Evolutionary conservation across 345 rosid genomes (phyloP).

Genomic region (Zanthoxylum bungeanum): DNA sequence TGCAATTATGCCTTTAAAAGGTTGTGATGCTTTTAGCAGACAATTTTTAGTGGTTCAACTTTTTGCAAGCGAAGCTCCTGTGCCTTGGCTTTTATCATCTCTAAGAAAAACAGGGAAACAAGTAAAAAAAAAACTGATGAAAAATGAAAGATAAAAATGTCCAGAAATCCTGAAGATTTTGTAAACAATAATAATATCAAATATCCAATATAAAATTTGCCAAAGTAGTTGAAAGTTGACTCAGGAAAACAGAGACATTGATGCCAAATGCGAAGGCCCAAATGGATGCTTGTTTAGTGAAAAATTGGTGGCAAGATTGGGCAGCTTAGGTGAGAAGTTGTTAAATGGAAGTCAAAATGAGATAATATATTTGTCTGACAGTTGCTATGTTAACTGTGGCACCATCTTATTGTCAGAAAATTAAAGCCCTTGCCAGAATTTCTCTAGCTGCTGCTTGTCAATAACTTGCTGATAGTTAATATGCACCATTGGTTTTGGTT

Average conservation of each 20-base stretch:
- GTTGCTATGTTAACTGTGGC: neutral
- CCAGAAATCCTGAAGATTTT: neutral
- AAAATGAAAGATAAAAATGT: neutral
- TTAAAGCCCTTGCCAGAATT: neutral
- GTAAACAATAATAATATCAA: too few species aligned
- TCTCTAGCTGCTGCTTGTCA: neutral
- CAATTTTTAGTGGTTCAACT: conserved; percentile 35
- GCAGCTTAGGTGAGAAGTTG: conserved; percentile 15
- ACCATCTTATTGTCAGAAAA: neutral
- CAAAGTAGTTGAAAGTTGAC: neutral
- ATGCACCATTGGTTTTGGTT: neutral
- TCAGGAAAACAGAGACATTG: neutral
- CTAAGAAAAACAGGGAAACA: neutral
- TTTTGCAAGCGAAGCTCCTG: neutral
- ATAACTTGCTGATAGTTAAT: neutral
- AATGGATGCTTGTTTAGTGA: too few species aligned
- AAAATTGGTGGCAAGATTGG: neutral
- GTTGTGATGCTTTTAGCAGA: conserved; percentile 46
- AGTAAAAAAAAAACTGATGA: neutral
- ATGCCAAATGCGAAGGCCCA: too few species aligned
- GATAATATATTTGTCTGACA: too few species aligned
- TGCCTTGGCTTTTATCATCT: neutral
- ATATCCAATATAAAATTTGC: too few species aligned
- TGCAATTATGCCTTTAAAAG: conserved; percentile 4
- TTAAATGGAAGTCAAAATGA: neutral